Evolutionary conservation across 176 grass and related monocot genomes (phyloP).

Genomic region (Poa pratensis): DNA sequence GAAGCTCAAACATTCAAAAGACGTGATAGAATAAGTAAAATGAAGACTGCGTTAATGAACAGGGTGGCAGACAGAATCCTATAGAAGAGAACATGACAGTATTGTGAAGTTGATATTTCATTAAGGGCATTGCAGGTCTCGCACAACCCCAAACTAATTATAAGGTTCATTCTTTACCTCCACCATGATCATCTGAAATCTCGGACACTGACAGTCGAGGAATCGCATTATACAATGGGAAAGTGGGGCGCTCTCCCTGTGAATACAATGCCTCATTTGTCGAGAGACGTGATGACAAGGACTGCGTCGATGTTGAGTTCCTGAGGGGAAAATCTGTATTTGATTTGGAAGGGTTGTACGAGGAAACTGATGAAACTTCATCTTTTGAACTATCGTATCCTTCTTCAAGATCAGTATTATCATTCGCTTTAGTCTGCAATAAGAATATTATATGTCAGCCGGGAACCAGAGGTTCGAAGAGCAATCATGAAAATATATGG

Average conservation of each 20-base stretch:
- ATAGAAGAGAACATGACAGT: neutral
- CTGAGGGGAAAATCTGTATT: slow-evolving; percentile 62
- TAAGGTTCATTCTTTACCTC: slow-evolving; percentile 61
- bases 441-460: slow-evolving; percentile 26
- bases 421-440: slow-evolving; percentile 71
- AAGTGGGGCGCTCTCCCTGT: slow-evolving; percentile 57
- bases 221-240: slow-evolving; percentile 61
- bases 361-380: slow-evolving; percentile 97
- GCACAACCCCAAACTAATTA: slow-evolving; percentile 7
- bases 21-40: slow-evolving; percentile 17
- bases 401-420: slow-evolving; percentile 87
- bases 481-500: slow-evolving; percentile 5
- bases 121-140: slow-evolving; percentile 7
- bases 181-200: slow-evolving; percentile 72
- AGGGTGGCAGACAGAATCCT: neutral
- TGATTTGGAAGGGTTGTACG: slow-evolving; percentile 81
- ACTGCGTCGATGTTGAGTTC: slow-evolving; percentile 74
- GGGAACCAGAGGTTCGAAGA: neutral
- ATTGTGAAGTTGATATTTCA: slow-evolving; percentile 8
- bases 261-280: slow-evolving; percentile 58
- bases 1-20: slow-evolving; percentile 23
- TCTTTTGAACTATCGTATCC: slow-evolving; percentile 97
- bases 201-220: slow-evolving; percentile 84
- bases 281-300: slow-evolving; percentile 73
- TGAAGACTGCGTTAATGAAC: neutral